Percentiles rank a stretch among this genome's conserved stretches.
Conservation (phyloP, 164 flowering plant genomes). For the Sextonia rubra region DNA sequence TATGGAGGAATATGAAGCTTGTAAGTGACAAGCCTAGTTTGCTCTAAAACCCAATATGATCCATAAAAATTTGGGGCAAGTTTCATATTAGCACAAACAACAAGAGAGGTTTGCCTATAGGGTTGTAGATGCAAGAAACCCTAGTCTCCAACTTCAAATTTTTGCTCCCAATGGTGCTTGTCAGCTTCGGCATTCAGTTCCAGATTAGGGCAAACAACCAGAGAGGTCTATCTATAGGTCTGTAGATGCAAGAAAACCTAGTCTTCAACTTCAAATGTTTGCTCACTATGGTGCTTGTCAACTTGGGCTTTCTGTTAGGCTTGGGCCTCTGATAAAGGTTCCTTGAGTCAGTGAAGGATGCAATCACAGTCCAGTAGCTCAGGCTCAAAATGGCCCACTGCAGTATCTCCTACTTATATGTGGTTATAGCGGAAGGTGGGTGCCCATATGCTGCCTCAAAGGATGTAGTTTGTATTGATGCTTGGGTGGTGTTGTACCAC, state of each 20-base stretch:
- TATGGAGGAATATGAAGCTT: not conserved
- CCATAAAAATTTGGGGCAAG: not conserved
- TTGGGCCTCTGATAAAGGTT: not conserved
- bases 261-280: not conserved
- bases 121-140: not conserved
- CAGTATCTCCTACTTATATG: not conserved
- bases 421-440: not conserved
- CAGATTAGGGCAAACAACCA: not conserved
- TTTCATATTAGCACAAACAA: not conserved
- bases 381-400: not conserved
- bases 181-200: not conserved
- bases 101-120: not conserved
- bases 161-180: not conserved
- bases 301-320: not conserved
- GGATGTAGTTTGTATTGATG: not conserved
- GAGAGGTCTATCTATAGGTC: not conserved
- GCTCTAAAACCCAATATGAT: not conserved
- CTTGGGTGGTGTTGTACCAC: constrained; percentile 1
- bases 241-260: not conserved
- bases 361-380: not conserved
- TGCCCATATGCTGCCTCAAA: not conserved
- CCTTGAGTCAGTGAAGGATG: not conserved
- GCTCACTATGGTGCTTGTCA: not conserved
- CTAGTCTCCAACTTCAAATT: not conserved
- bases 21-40: not conserved